Evolutionary conservation across 495 filamentous ascomycete genomes (phyloP).

Genomic region (Friedmanniomyces endolithicus): DNA sequence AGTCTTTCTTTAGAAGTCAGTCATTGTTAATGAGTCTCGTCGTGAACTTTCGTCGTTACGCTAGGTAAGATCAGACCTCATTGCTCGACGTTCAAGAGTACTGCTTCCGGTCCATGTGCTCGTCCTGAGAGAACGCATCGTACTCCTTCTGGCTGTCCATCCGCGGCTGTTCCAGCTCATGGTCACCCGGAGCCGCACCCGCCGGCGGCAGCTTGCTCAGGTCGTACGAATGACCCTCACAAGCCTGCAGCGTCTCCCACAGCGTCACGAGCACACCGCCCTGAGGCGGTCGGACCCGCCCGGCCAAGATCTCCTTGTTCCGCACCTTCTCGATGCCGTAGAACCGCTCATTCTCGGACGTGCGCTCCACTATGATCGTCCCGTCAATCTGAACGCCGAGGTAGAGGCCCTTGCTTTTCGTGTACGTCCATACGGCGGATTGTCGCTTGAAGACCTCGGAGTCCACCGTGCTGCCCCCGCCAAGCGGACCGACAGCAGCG

Average conservation of each 20-base stretch:
- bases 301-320: constrained; percentile 67
- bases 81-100: not conserved
- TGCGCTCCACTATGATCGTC: constrained; percentile 69
- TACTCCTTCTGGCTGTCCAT: constrained; percentile 17
- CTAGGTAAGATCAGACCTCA: too few species aligned
- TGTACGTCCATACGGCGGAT: constrained; percentile 71
- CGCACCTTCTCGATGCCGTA: constrained; percentile 55
- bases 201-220: constrained; percentile 13
- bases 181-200: constrained; percentile 6
- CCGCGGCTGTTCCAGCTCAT: constrained; percentile 11
- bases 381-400: constrained; percentile 72
- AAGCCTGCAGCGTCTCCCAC: constrained; percentile 69
- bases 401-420: constrained; percentile 73
- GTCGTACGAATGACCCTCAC: constrained; percentile 49
- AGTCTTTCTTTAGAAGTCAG: too few species aligned
- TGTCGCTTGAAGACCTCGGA: constrained; percentile 55
- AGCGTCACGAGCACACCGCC: constrained; percentile 49
- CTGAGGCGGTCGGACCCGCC: constrained; percentile 57
- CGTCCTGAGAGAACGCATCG: constrained; percentile 11
- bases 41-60: too few species aligned
- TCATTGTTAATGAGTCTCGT: too few species aligned
- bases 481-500: constrained; percentile 66
- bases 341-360: constrained; percentile 79
- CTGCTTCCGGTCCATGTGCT: not conserved
- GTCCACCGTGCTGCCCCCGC: constrained; percentile 56